A percentile compares a stretch with the other conserved stretches of the same genome.
These are phyloP conservation scores for Staphylotrichum longicolle DNA, from an alignment of 495 filamentous ascomycete genomes.

Conservation along the genomic window DNA sequence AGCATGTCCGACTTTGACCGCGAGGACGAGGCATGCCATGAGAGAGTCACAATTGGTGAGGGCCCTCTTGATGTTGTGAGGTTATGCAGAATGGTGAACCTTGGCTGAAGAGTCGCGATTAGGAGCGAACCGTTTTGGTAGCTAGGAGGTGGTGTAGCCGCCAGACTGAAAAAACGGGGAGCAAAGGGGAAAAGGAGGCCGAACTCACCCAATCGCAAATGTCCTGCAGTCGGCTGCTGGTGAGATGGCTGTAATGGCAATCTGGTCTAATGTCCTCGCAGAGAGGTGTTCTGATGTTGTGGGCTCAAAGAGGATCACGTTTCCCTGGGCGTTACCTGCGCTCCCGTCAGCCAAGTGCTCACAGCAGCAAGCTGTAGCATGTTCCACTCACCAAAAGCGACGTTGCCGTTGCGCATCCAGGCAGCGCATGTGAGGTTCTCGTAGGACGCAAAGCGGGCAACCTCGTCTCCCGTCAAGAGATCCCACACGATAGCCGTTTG, in stretches of 20 bases:
- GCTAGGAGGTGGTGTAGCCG: constrained; percentile 41
- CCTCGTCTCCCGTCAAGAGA: constrained; percentile 84
- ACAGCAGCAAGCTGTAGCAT: constrained; percentile 14
- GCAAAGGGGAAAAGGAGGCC: not conserved
- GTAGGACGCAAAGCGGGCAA: constrained; percentile 86
- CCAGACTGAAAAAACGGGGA: not conserved
- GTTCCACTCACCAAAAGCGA: constrained; percentile 77
- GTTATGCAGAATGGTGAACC: constrained; percentile 93
- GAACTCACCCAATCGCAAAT: constrained; percentile 87
- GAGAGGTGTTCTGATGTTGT: constrained; percentile 91
- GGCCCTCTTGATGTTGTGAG: constrained; percentile 77
- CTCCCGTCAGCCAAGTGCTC: constrained; percentile 19
- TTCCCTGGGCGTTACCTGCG: constrained; percentile 82
- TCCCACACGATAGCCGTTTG: constrained; percentile 97
- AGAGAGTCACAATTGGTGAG: constrained; percentile 82
- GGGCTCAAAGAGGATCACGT: constrained; percentile 92
- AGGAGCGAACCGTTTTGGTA: constrained; percentile 95
- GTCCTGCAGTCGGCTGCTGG: constrained; percentile 91
- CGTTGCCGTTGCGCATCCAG: constrained; percentile 98
- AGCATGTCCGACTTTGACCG: constrained; percentile 98
- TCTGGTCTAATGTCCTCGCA: constrained; percentile 85
- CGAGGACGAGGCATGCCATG: constrained; percentile 96
- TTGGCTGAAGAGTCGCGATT: constrained; percentile 81
- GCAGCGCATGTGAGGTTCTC: constrained; percentile 79
- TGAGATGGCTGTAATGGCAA: constrained; percentile 85